These are phyloP conservation scores for Nitzschia palea DNA, from an alignment of 108 stramenopile genomes.

Conservation along the genomic window DNA sequence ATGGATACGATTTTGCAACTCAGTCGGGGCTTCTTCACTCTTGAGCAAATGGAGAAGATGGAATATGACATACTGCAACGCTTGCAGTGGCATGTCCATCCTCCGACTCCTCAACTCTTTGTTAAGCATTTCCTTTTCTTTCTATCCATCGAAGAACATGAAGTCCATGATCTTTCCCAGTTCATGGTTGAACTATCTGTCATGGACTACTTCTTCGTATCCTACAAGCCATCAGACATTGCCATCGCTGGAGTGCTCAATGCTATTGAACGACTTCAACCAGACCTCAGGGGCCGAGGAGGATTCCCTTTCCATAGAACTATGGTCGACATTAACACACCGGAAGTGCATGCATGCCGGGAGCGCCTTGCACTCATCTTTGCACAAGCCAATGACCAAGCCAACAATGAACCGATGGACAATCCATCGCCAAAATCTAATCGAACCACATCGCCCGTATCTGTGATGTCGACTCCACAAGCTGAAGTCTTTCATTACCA, in stretches of 20 bases:
- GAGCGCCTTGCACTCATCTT: constrained; percentile 31
- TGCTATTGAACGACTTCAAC: constrained; percentile 51
- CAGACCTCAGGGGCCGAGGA: not conserved
- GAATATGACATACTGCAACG: constrained; percentile 50
- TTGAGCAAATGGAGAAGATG: constrained; percentile 52
- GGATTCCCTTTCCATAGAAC: constrained; percentile 17
- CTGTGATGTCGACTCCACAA: constrained; percentile 26
- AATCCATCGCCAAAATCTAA: not conserved
- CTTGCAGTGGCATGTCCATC: constrained; percentile 64
- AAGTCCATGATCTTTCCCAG: constrained; percentile 60
- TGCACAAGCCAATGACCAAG: constrained; percentile 29
- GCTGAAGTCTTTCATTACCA: not conserved
- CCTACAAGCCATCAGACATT: constrained; percentile 57
- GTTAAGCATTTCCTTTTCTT: constrained; percentile 43
- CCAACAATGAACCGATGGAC: constrained; percentile 5
- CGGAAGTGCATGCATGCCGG: constrained; percentile 45
- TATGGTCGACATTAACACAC: constrained; percentile 40
- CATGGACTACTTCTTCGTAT: constrained; percentile 74
- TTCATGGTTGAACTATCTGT: constrained; percentile 78
- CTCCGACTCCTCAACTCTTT: constrained; percentile 56
- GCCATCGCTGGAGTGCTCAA: constrained; percentile 67
- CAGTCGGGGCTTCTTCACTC: constrained; percentile 52
- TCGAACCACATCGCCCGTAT: constrained; percentile 34
- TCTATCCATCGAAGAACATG: constrained; percentile 32
- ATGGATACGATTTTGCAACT: constrained; percentile 58